Base-by-base conservation (phyloP, 805 yeast genomes). In the Maudiozyma bulderi region DNA sequence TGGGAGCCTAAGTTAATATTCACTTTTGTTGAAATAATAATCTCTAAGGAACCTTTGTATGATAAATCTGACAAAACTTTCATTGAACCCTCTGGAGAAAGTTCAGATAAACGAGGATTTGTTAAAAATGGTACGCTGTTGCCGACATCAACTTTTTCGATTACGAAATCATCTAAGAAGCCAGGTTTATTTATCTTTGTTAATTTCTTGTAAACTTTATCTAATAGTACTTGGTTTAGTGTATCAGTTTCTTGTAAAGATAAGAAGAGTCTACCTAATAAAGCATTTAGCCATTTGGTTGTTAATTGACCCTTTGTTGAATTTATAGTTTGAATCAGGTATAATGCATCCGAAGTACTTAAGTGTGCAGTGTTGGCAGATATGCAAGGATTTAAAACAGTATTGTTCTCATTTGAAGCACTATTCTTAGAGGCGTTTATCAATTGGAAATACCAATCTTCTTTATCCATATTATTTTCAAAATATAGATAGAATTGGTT, bases 401-500 rank as follows among this genome's bases (percentile, higher is more conserved):
- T 71, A 8, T 59, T 52, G 4, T 47, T 38, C 6, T 60, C 53
- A 15, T 57, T 60, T 13, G 56, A 53, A 8, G 66, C 68, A 5
- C 29, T 30, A 14, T 43, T 40, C 51, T 83, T 84, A 0, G 91
- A 77, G 0, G 95, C 95, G 49, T 82, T 73, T n/a, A 91, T 73
- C 48, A 93, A 70, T 0, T 86, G 81, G 65, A 88, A 89, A 62
- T 91, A 93, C 85, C 96, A 82, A 62, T 91, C 96, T 65, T 93
- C 99, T 59, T 91, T 91, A 44, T 84, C 89, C 49, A 75, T 75
- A 55, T 89, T 87, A 45, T 80, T 75, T 56, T 88, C 95, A 42
- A 83, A 77, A 64, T 88, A 86, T 3, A 91, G 65, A 63, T 76
- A 91, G 57, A 77, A 77, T 6, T 67, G 63, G 15, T 53, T 66